These are phyloP conservation scores for Parvularia atlantis DNA, from an alignment of 78 protist genomes.

Conservation along the genomic window DNA sequence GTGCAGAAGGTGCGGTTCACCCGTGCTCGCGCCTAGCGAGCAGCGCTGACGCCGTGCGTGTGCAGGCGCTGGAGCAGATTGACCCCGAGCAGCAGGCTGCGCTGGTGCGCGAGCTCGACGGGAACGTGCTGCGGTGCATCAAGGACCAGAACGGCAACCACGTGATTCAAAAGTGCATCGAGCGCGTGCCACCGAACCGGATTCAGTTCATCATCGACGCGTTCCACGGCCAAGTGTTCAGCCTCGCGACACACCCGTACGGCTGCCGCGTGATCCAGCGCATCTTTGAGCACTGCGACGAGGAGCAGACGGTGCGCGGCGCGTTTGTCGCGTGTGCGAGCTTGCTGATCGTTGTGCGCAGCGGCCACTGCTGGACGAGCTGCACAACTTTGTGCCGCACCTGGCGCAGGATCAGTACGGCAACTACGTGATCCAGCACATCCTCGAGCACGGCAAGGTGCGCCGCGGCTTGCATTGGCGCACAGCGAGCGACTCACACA, in stretches of 20 bases:
- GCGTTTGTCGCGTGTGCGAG: neutral
- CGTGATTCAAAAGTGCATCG: constrained; percentile 96
- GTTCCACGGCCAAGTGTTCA: constrained; percentile 57
- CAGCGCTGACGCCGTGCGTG: too few relatives aligned
- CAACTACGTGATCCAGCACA: constrained; percentile 94
- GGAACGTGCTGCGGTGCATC: constrained; percentile 78
- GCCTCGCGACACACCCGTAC: constrained; percentile 87
- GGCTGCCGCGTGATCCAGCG: constrained; percentile 99
- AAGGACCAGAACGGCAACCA: constrained; percentile 99
- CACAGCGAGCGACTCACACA: neutral
- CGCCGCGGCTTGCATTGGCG: neutral
- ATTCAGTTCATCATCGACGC: constrained; percentile 82
- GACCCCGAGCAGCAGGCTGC: constrained; percentile 34
- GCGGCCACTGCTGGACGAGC: constrained; percentile 44
- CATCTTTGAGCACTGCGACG: constrained; percentile 78
- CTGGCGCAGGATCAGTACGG: constrained; percentile 89
- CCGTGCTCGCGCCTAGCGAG: too few relatives aligned
- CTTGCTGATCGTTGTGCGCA: constrained; percentile 12
- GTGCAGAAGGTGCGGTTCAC: constrained; percentile 82
- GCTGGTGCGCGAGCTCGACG: constrained; percentile 75
- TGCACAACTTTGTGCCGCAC: constrained; percentile 51
- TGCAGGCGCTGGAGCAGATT: too few relatives aligned
- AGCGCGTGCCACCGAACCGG: constrained; percentile 53
- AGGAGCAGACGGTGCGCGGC: constrained; percentile 36
- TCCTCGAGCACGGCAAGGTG: constrained; percentile 80